Percentiles rank a stretch among this genome's conserved stretches.
Evolutionary conservation across 192 early-diverging fungal species (phyloP).

Genomic region (Podila verticillata): DNA sequence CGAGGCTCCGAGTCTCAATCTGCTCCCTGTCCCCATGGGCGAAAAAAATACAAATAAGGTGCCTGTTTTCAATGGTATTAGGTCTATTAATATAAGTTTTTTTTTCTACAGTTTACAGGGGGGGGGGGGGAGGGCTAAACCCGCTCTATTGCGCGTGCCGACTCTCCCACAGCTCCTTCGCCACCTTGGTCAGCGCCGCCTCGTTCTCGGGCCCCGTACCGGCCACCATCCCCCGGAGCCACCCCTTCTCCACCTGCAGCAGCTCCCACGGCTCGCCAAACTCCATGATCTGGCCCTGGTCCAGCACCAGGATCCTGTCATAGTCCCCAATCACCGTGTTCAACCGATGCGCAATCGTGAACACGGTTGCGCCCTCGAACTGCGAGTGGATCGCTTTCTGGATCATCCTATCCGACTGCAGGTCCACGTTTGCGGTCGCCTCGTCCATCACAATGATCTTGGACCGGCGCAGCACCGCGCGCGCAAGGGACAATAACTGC

Average conservation of each 20-base stretch:
- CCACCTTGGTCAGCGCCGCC: conserved; percentile 24
- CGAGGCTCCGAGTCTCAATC: too few species aligned
- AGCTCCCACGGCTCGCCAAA: conserved; percentile 74
- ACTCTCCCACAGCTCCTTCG: conserved; percentile 43
- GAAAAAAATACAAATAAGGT: too few species aligned
- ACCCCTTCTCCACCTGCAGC: conserved; percentile 44
- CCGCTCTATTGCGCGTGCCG: too few species aligned
- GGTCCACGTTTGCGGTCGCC: conserved; percentile 72
- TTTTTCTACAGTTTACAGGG: too few species aligned
- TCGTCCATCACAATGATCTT: conserved; percentile 88
- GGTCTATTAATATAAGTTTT: too few species aligned
- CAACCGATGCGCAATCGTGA: conserved; percentile 64
- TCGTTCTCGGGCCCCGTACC: conserved; percentile 49
- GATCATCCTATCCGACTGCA: conserved; percentile 71
- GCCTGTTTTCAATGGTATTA: too few species aligned
- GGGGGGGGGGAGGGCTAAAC: too few species aligned
- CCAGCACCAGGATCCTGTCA: conserved; percentile 76
- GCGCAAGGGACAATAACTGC: conserved; percentile 69
- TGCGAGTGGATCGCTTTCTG: conserved; percentile 69
- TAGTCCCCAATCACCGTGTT: conserved; percentile 66
- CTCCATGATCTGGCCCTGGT: conserved; percentile 79
- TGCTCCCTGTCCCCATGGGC: too few species aligned
- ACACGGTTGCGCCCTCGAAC: conserved; percentile 53
- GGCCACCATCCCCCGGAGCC: conserved; percentile 44
- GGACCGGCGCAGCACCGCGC: conserved; percentile 74